phyloP scores from a whole-genome alignment of 2,329 filamentous ascomycete genomes.

The Macrophomina tecta region DNA sequence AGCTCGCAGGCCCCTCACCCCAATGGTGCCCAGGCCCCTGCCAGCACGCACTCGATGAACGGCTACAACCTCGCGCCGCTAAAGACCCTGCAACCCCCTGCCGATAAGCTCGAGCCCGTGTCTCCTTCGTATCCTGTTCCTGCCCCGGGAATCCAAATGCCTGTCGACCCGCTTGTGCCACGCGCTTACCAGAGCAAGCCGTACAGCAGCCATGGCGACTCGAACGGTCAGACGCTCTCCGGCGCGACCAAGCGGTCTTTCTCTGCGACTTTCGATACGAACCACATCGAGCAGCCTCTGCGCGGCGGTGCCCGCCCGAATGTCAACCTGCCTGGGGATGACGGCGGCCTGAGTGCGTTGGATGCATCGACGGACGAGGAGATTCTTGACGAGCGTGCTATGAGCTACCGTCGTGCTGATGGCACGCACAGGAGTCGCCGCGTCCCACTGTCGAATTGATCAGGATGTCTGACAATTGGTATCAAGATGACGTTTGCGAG shows the following conservation, averaged over 20 bases:
- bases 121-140: constrained; percentile 52
- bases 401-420: constrained; percentile 56
- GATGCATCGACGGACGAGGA: constrained; percentile 47
- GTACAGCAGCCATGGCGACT: constrained; percentile 26
- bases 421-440: constrained; percentile 48
- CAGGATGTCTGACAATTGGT: not conserved
- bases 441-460: constrained; percentile 34
- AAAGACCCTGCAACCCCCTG: constrained; percentile 46
- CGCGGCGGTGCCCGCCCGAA: constrained; percentile 53
- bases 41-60: constrained; percentile 36
- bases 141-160: constrained; percentile 32
- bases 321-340: constrained; percentile 38
- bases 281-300: constrained; percentile 51
- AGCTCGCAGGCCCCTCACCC: constrained; percentile 41
- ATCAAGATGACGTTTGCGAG: not conserved
- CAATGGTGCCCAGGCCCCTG: constrained; percentile 27
- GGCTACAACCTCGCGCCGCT: constrained; percentile 50
- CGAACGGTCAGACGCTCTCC: constrained; percentile 31
- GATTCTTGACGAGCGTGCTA: constrained; percentile 45
- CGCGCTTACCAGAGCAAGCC: constrained; percentile 34
- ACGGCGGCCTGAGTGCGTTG: constrained; percentile 33
- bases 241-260: constrained; percentile 54
- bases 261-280: constrained; percentile 52
- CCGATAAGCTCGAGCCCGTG: constrained; percentile 49
- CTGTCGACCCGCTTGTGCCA: constrained; percentile 27